Base-by-base conservation (phyloP, 805 yeast species). In the Ogataea kodamae region DNA sequence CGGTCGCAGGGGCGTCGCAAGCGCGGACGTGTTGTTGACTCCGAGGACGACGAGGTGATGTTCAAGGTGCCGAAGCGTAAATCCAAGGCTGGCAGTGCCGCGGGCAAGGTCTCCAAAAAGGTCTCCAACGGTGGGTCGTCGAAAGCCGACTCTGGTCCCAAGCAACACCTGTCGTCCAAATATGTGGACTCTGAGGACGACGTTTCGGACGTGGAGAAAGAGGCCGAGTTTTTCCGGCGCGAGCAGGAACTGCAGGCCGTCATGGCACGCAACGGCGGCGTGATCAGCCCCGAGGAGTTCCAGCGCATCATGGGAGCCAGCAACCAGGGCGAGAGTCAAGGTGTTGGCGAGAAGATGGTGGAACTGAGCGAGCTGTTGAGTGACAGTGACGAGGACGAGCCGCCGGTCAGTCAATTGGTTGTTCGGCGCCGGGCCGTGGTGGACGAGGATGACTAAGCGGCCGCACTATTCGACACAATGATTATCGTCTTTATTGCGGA, bases 101-200 rank as follows among this genome's bases (percentile, higher is more conserved):
- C 44, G 6, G 40, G 40, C 30, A 43, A 40, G 12, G 25, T 28
- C 20, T 23, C 21, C 20, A 37, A 25, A 18, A 37, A 34, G n/a
- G 4, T 23, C 8, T 22, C 32, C 18, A 37, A 20, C 26, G 32
- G 32, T 6, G 45, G 47, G 5, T 35, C 25, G 16, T 32, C 22
- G 16, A 33, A 35, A 9, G 5, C 25, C 10, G 28, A 37, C 16
- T 22, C 15, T 7, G 20, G 20, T n/a, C 35, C 37, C 15, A 37
- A 39, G 28, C 46, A 35, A 5, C 49, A 57, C 31, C 64, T 70
- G 26, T 79, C 87, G 1, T 59, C 78, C 4, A 77, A 71, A 35
- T 71, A 58, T 43, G 70, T 81, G 28, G 63, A 63, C 31, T 80
- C 72, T 33, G 76, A 84, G 2, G 87, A 79, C 50, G 84, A 78